Evolutionary conservation across 164 flowering plant species (phyloP), one percentile per base, ranked within the genome.

Genomic region (Piper betle): DNA sequence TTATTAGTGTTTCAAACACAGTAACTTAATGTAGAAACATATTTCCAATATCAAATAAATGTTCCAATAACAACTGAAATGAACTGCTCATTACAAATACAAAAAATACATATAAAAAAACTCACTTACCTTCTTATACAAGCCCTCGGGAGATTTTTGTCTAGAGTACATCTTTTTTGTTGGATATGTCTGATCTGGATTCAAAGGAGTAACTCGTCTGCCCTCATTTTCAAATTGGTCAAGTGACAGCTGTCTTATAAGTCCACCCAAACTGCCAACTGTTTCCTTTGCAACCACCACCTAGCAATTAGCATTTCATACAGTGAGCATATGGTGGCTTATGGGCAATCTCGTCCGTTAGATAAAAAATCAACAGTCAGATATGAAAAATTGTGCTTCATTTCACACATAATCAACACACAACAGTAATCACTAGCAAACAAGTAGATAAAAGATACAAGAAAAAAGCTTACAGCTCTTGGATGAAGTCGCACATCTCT

Each of bases 161-260:
- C 96, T 81, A 50, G 80, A 69, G 72, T 62, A 64, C 13, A 83
- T 79, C 74, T 77, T 86, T 71, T 84, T 90, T 5, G 81, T 73
- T 43, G 86, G 75, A 72, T 81, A 70, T 52, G 91, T 66, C 57
- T 66, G 67, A 43, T 90, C 96, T 68, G 71, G 77, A 62, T 82
- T 82, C 60, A 66, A 15, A 3, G 99, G 97, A 69, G 71, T 66
- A 85, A 91, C 88, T 61, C 99, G 66, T 73, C 99, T 82, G 75
- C 96, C 87, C 74, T 94, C 99, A 81, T 94, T 91, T 79, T 94
- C 97, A 75, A 94, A 94, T 66, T 88, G 97, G 72, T 94, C 99
- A 79, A 94, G 73, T 7, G 96, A 88, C 64, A 94, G 78, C 69
- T 91, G 99, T 74, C 97, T 81, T 38, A 94, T 88, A 85, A 94